Base-by-base conservation (phyloP, 257 asterid species). In the Penstemon eatonii region DNA sequence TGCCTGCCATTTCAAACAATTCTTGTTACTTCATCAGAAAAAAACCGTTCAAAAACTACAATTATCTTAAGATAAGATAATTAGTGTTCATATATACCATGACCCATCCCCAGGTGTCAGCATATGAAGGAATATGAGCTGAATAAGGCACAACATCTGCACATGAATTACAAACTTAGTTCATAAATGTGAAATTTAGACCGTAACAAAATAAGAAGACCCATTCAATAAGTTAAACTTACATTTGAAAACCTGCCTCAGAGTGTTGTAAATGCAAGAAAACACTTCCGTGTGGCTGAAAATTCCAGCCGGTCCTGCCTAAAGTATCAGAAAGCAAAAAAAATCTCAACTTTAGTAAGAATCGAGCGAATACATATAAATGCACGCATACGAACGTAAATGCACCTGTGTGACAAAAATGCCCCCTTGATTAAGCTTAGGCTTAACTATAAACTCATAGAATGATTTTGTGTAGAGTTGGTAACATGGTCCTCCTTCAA, bases 41-140 rank as follows among this genome's bases (percentile, higher is more conserved):
- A 19, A 8, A 55, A 18, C 33, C 2, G 33, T 25, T 25, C 0
- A 13, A 51, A 51, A 51, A 51, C 18, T 18, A 10, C 12, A 55
- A 55, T 3, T 15, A 18, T 9, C 37, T 15, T 55, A 38, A 55
- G 44, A 71, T 54, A 56, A 7, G 4, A 4, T 62, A 4, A 11
- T 8, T 4, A 33, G 10, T 33, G 61, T 49, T 39, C 38, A 39
- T 7, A 51, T 38, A 62, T 86, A 92, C 98, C 98, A 92, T 92
- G 85, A 89, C 82, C 98, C 98, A 92, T 66, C 98, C 98, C 98
- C 98, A 92, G 38, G 91, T 89, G 80, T 92, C 98, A 51, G 96
- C 98, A 78, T 86, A 92, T 44, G 98, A 92, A 54, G 96, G 96
- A 67, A 89, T 81, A 63, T 92, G 98, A 70, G 96, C 96, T 69